phyloP scores from a whole-genome alignment of 2,329 filamentous ascomycete genomes.

The Fusarium tricinctum region DNA sequence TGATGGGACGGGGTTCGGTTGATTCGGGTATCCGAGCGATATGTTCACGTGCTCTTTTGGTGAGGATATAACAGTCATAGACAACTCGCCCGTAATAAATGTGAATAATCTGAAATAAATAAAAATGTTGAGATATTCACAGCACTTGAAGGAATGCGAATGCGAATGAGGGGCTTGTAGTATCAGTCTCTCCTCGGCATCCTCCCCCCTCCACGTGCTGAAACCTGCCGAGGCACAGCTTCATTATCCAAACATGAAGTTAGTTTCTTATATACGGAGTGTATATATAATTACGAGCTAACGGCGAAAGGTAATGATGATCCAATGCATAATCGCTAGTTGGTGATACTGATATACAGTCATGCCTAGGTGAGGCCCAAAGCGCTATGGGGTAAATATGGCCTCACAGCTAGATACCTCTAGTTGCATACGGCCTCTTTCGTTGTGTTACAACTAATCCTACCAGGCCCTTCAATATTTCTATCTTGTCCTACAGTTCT shows the following conservation, averaged over 20 bases:
- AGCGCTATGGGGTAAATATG: no score
- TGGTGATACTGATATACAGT: no score
- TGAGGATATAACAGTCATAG: slow-evolving; percentile 18
- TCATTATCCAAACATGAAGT: not conserved
- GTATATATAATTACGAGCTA: not conserved
- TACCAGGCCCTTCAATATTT: not conserved
- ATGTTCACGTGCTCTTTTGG: slow-evolving; percentile 7
- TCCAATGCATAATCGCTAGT: no score
- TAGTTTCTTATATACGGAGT: not conserved
- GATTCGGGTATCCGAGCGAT: slow-evolving; percentile 7
- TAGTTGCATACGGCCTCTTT: no score
- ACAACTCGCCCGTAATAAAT: not conserved
- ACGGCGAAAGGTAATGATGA: not conserved
- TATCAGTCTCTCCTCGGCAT: slow-evolving; percentile 20
- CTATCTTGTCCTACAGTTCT: not conserved
- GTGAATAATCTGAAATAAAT: not conserved
- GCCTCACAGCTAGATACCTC: no score
- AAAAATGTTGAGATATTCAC: slow-evolving; percentile 9
- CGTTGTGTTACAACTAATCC: not conserved
- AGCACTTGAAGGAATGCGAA: slow-evolving; percentile 3
- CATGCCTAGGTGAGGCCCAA: not conserved
- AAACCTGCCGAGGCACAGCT: slow-evolving; percentile 38
- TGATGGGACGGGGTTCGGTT: slow-evolving; percentile 8
- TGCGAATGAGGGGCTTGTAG: slow-evolving; percentile 24
- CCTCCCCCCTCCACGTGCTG: slow-evolving; percentile 35